Evolutionary conservation across 805 yeast genomes (phyloP), one percentile per base, ranked within the genome.

Genomic region (Candida gorgasii): DNA sequence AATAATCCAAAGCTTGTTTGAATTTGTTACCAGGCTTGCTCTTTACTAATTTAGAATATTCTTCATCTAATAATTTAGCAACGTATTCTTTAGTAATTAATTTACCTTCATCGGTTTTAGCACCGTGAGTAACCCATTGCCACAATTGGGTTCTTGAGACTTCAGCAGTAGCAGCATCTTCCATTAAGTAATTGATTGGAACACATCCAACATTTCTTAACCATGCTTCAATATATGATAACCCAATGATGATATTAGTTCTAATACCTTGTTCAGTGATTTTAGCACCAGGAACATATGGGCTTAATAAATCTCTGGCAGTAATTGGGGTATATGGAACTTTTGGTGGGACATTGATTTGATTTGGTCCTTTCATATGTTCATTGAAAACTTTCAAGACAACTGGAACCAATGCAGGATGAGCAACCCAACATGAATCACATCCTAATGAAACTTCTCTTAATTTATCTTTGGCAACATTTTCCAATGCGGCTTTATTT

Each of bases 391-490:
- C 86, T 55, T 77, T 74, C 58, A 83, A 75, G 31, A 88, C 89
- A 49, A 85, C 78, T 13, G 83, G 76, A 18, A 86, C 86, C 61
- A 86, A 72, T 15, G 89, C 90, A 13, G 95, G 95, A 57, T 86
- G 93, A 12, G 92, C 92, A 59, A 86, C 86, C 95, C 95, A 86
- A 45, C 92, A 84, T 39, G 93, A 89, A 69, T 86, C 95, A 65
- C 87, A 89, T 37, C 93, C 93, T 42, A 85, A 83, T 39, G 72
- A 65, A 36, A 84, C 85, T 65, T 86, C 95, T 54, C 93, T 72
- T 51, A 82, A 73, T 66, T 86, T 86, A 65, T 86, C 95, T 61
- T 74, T 78, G 50, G 78, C 75, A 41, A 86, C 93, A 51, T 83
- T 84, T 37, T 75, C 79, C 81, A 86, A 76, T 8, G 90, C 92